Base-by-base conservation (phyloP, 352 stramenopile genomes). In the Pseudoperonospora humuli region DNA sequence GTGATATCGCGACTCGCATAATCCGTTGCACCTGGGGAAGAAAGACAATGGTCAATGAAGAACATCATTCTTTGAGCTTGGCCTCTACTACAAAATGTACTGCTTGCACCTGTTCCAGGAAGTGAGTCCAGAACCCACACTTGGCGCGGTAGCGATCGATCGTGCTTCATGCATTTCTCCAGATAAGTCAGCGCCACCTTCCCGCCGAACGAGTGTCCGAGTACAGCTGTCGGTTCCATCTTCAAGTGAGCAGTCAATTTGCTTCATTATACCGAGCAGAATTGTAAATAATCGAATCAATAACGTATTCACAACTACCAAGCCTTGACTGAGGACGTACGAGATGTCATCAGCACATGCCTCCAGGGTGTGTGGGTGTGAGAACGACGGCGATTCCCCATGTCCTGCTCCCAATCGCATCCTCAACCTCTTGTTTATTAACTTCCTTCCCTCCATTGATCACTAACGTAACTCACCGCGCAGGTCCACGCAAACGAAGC, bases 161-260 rank as follows among this genome's bases (percentile, higher is more conserved):
- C 48, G 46, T 80, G 61, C 19, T 72, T 35, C 33, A 67, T 56
- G 33, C 69, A 81, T 23, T 73, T 57, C 14, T 77, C 59, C 3
- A 91, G 41, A 43, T 88, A 88, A 42, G 57, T 73, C 9, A 91
- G 35, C 27, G 78, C 76, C 43, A 91, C 73, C 40, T 91, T 91
- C 29, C 78, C 78, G 15, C 78, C 76, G 36, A 88, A 91, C 11
- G 78, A 91, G 45, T 91, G 78, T 14, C 78, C 76, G 15, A 85
- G 50, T 7, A 88, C 60, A 5, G 70, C 70, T 31, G 84, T 69
- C 7, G 76, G 75, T 39, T 71, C 57, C 4, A 84, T 58, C 6
- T 75, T 54, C 21, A 90, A 56, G 38, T 72, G 39, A 15, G 64
- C 63, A 2, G 67, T 61, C 17, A 90, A 45, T 7, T 64, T 58